phyloP scores from a whole-genome alignment of 805 yeast genomes.

The Teunomyces panamensis region DNA sequence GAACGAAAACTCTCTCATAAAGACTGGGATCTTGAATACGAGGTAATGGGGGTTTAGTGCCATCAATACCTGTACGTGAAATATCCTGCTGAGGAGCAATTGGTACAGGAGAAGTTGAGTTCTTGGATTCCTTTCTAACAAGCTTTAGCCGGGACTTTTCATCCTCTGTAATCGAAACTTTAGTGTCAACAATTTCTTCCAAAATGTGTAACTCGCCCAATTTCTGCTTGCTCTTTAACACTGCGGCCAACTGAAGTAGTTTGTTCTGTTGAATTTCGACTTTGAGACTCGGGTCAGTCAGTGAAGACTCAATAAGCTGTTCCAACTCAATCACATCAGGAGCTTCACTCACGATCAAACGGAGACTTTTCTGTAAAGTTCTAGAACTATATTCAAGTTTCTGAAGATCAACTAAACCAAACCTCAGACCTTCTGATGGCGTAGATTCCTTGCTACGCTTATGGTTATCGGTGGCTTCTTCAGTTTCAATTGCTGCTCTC shows the following conservation, averaged over 20 bases:
- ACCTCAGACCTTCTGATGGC: background rate
- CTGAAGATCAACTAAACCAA: constrained; percentile 30
- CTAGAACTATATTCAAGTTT: constrained; percentile 40
- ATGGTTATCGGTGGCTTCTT: background rate
- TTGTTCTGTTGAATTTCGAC: constrained; percentile 52
- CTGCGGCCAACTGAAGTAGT: constrained; percentile 58
- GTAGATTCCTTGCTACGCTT: background rate
- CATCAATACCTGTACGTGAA: constrained; percentile 9
- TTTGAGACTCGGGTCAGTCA: constrained; percentile 41
- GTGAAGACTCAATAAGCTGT: constrained; percentile 25
- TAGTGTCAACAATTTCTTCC: constrained; percentile 50
- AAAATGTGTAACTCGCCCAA: constrained; percentile 50
- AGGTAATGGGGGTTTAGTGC: constrained; percentile 60
- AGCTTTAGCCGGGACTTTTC: constrained; percentile 9
- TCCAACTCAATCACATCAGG: constrained; percentile 49
- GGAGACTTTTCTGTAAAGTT: constrained; percentile 16
- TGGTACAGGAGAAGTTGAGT: constrained; percentile 4
- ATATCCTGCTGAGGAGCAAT: constrained; percentile 3
- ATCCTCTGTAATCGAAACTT: constrained; percentile 18
- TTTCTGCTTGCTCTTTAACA: constrained; percentile 52
- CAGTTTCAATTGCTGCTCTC: background rate
- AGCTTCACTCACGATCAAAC: constrained; percentile 38
- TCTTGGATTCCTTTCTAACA: constrained; percentile 6
- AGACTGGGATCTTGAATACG: constrained; percentile 56
- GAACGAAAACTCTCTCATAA: constrained; percentile 72